Evolutionary conservation across 148 eudicot species (phyloP).

Genomic region (Nyssa sinensis): DNA sequence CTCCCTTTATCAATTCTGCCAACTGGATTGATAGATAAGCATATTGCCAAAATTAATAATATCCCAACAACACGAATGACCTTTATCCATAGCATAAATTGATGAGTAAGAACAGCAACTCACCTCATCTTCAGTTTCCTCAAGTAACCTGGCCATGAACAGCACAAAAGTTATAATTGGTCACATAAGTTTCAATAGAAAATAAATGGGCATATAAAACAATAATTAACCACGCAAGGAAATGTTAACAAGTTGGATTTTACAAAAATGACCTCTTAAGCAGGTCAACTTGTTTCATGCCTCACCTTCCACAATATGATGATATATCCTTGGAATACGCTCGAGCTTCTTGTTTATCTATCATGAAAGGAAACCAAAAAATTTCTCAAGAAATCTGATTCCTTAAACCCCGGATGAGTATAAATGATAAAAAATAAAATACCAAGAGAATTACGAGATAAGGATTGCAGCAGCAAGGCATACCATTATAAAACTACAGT

Average conservation of each 20-base stretch:
- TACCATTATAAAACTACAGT: not conserved
- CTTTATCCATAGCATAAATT: constrained; percentile 1
- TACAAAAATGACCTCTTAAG: not conserved
- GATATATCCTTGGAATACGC: constrained; percentile 94
- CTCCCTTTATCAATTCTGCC: constrained; percentile 72
- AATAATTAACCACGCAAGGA: not conserved
- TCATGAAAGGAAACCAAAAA: constrained; percentile 13
- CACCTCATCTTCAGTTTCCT: constrained; percentile 93
- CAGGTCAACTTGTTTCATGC: not conserved
- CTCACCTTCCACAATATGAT: constrained; percentile 92
- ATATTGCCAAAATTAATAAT: not conserved
- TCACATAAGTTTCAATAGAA: not conserved
- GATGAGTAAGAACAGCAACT: constrained; percentile 22
- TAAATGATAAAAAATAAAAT: no score
- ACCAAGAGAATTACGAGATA: no score
- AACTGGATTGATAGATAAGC: constrained; percentile 44
- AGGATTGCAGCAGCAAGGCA: not conserved
- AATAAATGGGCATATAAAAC: not conserved
- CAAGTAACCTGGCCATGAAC: constrained; percentile 74
- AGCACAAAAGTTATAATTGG: not conserved
- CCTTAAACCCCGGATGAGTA: no score
- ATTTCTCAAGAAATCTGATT: not conserved
- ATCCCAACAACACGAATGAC: not conserved
- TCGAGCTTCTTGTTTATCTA: constrained; percentile 90
- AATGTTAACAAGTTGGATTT: not conserved